A percentile compares a stretch with the other conserved stretches of the same genome.
Evolutionary conservation across 345 rosid genomes (phyloP).

Genomic region (Eucalyptus regnans): DNA sequence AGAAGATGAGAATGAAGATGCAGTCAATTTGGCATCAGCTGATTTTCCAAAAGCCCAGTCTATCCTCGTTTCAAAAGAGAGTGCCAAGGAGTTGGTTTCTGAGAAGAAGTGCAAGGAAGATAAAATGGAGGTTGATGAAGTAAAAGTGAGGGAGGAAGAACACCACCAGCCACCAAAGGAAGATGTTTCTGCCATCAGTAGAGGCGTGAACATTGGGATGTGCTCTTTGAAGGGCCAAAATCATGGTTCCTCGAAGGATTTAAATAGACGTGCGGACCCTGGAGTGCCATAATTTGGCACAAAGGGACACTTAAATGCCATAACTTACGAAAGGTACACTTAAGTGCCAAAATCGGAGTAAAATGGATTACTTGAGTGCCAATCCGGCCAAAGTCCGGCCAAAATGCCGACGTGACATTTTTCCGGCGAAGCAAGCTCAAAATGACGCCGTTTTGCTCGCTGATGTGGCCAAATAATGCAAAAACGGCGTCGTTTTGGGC

Average conservation of each 20-base stretch:
- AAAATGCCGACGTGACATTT: too few relatives aligned
- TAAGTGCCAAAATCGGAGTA: too few relatives aligned
- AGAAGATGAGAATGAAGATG: slow-evolving; percentile 54
- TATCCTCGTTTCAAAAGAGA: slow-evolving; percentile 9
- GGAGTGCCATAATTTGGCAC: too few relatives aligned
- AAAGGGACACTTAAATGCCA: too few relatives aligned
- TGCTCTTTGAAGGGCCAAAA: slow-evolving; percentile 20
- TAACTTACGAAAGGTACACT: too few relatives aligned
- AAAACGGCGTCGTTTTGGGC: too few relatives aligned
- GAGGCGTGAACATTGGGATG: background rate
- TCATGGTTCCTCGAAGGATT: slow-evolving; percentile 7
- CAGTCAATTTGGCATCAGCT: slow-evolving; percentile 57
- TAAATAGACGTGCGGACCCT: too few relatives aligned
- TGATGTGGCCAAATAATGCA: too few relatives aligned
- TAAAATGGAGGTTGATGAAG: slow-evolving; percentile 20
- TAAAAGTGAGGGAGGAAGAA: slow-evolving; percentile 9
- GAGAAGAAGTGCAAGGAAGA: slow-evolving; percentile 14
- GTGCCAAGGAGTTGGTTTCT: slow-evolving; percentile 1
- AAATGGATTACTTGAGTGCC: too few relatives aligned
- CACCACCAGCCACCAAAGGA: slow-evolving; percentile 1
- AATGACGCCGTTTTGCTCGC: too few relatives aligned
- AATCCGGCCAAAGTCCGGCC: too few relatives aligned
- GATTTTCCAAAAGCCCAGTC: slow-evolving; percentile 27
- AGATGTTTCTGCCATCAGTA: slow-evolving; percentile 15
- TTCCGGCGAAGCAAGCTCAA: too few relatives aligned